Percentiles rank a stretch among this genome's conserved stretches.
Conservation (phyloP, 352 stramenopile species). For the Aphanomyces cochlioides region DNA sequence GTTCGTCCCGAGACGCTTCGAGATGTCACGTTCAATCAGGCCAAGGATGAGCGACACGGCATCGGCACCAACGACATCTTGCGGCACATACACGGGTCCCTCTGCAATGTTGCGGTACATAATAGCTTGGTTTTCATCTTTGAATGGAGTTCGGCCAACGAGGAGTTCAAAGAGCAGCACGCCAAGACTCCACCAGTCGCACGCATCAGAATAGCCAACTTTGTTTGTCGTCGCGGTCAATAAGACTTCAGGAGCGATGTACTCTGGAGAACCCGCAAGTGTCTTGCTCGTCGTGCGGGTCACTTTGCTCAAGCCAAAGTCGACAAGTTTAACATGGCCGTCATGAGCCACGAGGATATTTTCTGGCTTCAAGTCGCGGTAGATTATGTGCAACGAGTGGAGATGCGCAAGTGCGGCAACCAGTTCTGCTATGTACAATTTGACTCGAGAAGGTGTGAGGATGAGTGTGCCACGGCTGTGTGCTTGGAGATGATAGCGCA, state of each 20-base stretch:
- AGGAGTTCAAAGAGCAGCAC: slow-evolving; percentile 91
- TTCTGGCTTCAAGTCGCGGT: slow-evolving; percentile 85
- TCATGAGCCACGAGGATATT: slow-evolving; percentile 87
- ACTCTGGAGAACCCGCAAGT: slow-evolving; percentile 80
- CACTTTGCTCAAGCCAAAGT: slow-evolving; percentile 89
- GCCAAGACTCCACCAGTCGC: slow-evolving; percentile 89
- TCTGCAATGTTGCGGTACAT: slow-evolving; percentile 91
- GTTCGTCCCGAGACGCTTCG: slow-evolving; percentile 59
- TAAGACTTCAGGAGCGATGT: slow-evolving; percentile 91
- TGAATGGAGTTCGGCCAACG: slow-evolving; percentile 88
- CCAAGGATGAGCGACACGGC: slow-evolving; percentile 69
- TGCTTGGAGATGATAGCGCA: slow-evolving; percentile 73
- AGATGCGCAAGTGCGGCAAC: slow-evolving; percentile 80
- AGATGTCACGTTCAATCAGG: slow-evolving; percentile 71
- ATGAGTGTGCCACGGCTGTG: slow-evolving; percentile 53
- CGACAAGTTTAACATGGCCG: slow-evolving; percentile 84
- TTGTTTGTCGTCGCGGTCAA: slow-evolving; percentile 32
- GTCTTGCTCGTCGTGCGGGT: slow-evolving; percentile 55
- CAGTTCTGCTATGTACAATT: slow-evolving; percentile 82
- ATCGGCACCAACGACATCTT: slow-evolving; percentile 55
- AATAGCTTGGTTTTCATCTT: slow-evolving; percentile 86
- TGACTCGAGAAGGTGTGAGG: slow-evolving; percentile 66
- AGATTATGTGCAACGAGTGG: slow-evolving; percentile 88
- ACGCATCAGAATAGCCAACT: slow-evolving; percentile 60
- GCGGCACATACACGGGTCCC: slow-evolving; percentile 73